phyloP scores from a whole-genome alignment of 768 basidiomycete genomes.

The Podaxis sp. region DNA sequence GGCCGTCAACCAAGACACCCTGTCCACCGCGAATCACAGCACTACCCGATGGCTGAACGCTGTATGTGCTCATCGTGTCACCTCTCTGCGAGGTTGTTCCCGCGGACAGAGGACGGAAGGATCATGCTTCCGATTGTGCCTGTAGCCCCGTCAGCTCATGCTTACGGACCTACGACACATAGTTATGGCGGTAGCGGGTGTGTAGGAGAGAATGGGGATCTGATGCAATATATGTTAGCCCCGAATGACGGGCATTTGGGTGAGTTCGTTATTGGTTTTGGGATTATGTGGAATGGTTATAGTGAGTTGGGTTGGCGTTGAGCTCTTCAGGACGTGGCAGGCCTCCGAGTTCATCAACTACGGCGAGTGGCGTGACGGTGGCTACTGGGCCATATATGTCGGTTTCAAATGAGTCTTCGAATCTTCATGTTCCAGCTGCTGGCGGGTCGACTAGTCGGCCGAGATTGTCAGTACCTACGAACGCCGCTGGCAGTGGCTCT shows the following conservation, averaged over 20 bases:
- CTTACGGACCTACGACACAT: background rate
- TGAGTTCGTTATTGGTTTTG: slow-evolving; percentile 5
- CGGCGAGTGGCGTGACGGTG: background rate
- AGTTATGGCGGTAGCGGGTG: background rate
- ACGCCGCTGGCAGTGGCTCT: background rate
- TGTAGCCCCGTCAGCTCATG: background rate
- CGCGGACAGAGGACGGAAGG: slow-evolving; percentile 9
- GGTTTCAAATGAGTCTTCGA: background rate
- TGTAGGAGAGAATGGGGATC: background rate
- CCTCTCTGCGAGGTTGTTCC: slow-evolving; percentile 13
- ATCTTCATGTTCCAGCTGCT: background rate
- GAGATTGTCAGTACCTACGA: background rate
- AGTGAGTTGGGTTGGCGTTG: background rate
- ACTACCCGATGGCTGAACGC: slow-evolving; percentile 7
- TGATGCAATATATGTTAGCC: slow-evolving; percentile 1
- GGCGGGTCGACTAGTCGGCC: background rate
- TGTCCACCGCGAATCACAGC: slow-evolving; percentile 6
- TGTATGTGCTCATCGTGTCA: slow-evolving; percentile 13
- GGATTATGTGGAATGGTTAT: background rate
- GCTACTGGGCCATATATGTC: background rate
- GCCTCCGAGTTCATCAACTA: background rate
- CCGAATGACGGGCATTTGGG: background rate
- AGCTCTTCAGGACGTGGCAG: slow-evolving; percentile 5
- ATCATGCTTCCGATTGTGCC: slow-evolving; percentile 8
- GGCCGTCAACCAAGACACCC: slow-evolving; percentile 1